Evolutionary conservation across 225 moss, liverwort and hornwort genomes (phyloP).

Genomic region (Bryoerythrophyllum caledonicum): DNA sequence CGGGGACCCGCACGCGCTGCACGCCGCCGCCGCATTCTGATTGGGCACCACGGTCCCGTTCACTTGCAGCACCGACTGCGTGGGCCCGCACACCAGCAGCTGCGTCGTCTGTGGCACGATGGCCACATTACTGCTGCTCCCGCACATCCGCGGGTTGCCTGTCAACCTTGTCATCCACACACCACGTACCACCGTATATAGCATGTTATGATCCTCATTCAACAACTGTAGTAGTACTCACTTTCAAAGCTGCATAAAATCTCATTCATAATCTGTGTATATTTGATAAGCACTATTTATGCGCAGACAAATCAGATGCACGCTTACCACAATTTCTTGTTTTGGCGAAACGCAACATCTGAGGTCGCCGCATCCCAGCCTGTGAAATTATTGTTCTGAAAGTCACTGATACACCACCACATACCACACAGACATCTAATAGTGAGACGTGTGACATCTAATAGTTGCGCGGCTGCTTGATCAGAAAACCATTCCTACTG

Average conservation of each 20-base stretch:
- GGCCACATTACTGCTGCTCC: neutral
- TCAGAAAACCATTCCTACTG: neutral
- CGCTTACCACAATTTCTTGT: constrained; percentile 37
- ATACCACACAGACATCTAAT: neutral
- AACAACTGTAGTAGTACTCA: no score
- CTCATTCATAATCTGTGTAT: neutral
- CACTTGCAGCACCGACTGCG: neutral
- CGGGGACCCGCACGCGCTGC: constrained; percentile 15
- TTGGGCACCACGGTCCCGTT: neutral
- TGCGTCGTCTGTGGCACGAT: constrained; percentile 17
- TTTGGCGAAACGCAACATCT: constrained; percentile 16
- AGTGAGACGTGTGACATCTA: neutral
- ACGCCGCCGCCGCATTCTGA: constrained; percentile 18
- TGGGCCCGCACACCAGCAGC: constrained; percentile 19
- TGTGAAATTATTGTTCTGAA: constrained; percentile 40
- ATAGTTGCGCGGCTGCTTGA: neutral
- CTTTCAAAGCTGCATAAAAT: no score
- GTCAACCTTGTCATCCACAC: constrained; percentile 25
- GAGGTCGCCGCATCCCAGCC: constrained; percentile 17
- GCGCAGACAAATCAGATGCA: neutral
- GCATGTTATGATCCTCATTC: neutral
- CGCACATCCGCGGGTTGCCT: constrained; percentile 36
- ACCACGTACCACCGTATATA: neutral
- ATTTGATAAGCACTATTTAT: neutral
- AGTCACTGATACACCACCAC: constrained; percentile 35